Evolutionary conservation across 257 asterid species (phyloP).

Genomic region (Capsicum chinense): DNA sequence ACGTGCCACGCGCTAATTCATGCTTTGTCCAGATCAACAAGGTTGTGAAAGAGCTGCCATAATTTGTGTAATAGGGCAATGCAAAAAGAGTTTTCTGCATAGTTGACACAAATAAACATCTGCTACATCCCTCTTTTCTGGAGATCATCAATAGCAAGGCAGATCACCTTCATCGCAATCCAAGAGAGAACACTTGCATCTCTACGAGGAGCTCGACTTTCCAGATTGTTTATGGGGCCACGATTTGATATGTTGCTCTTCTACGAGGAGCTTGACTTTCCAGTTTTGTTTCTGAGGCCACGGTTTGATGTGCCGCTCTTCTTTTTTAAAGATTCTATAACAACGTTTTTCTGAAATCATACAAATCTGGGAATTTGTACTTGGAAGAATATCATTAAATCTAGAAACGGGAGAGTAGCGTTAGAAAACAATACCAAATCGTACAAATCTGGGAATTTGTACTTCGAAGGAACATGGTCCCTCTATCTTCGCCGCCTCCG

Average conservation of each 20-base stretch:
- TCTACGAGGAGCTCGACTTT: neutral
- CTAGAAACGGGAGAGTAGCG: too few relatives aligned
- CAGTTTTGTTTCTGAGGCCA: neutral
- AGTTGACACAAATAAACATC: neutral
- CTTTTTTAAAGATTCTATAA: neutral
- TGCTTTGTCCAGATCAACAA: neutral
- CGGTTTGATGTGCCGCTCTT: neutral
- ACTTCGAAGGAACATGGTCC: neutral
- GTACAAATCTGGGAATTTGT: conserved; percentile 3
- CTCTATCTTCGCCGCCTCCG: conserved; percentile 40
- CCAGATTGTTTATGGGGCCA: neutral
- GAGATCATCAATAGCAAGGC: too few relatives aligned
- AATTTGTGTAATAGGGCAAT: neutral
- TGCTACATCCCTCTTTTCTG: too few relatives aligned
- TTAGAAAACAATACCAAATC: too few relatives aligned
- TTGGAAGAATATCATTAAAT: neutral
- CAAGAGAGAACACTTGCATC: neutral
- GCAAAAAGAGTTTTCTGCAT: neutral
- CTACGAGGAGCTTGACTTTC: neutral
- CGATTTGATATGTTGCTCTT: neutral
- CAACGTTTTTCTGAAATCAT: neutral
- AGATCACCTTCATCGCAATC: neutral
- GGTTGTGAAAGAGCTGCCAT: neutral
- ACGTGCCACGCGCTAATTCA: neutral
- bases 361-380: neutral